A percentile compares a stretch with the other conserved stretches of the same genome.
phyloP scores from a whole-genome alignment of 306 rosid genomes.

The Quercus suber region DNA sequence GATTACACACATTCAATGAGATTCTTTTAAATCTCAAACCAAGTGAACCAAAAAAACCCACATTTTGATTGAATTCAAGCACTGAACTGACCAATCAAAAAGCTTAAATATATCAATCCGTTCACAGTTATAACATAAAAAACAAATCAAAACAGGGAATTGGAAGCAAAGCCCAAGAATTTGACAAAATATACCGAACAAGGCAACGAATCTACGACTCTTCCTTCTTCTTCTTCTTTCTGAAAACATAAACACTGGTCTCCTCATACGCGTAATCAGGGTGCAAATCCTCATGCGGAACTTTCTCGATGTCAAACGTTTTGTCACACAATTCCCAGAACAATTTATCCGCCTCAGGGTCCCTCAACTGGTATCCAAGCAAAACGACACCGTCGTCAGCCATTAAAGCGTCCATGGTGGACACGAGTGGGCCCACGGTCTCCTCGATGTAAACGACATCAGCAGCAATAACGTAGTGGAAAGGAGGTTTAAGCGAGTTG shows the following conservation, averaged over 20 bases:
- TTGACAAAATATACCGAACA: neutral
- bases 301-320: conserved; percentile 45
- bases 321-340: conserved; percentile 66
- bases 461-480: conserved; percentile 61
- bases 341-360: conserved; percentile 62
- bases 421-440: conserved; percentile 49
- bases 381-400: conserved; percentile 61
- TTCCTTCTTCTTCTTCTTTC: conserved; percentile 50
- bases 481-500: conserved; percentile 53
- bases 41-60: too few species aligned
- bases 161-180: neutral
- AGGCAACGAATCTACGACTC: neutral
- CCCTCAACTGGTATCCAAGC: conserved; percentile 79
- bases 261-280: conserved; percentile 80
- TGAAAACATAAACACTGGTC: conserved; percentile 57
- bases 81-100: too few species aligned
- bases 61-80: too few species aligned
- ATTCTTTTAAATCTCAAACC: neutral
- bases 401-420: conserved; percentile 61
- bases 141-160: too few species aligned
- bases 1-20: neutral
- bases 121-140: neutral
- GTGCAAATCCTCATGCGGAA: conserved; percentile 70
- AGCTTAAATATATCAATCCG: too few species aligned
- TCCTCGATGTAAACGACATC: conserved; percentile 90